Base-by-base conservation (phyloP, 805 yeast species). In the Nakazawaea pomicola region DNA sequence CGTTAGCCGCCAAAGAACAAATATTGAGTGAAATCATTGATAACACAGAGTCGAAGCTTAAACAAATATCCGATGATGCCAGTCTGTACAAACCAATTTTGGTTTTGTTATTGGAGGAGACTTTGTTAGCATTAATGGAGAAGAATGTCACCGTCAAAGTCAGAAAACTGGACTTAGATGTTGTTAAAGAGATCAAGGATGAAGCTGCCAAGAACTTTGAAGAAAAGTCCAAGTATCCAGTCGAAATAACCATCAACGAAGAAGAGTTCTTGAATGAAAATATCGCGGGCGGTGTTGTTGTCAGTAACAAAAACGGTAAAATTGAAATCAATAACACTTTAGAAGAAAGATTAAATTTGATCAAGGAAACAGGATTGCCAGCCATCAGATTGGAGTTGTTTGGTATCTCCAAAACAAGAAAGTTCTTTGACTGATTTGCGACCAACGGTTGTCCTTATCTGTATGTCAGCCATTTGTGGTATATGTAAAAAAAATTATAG, bases 291-390 rank as follows among this genome's bases (percentile, higher is more conserved):
- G 99, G 99, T 58, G 87, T 80, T 29, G 63, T 88, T 35, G 72
- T 87, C 36, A 61, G 74, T 42, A 85, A 84, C 58, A 74, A 75
- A 28, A 61, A 75, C 32, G 95, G 95, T 41, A 87, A 84, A 67
- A 89, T 93, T 51, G 90, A 83, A 53, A 87, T 93, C 43, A 74
- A 86, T 66, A 93, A 93, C 70, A 90, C 99, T 36, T 74, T 93
- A 56, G 96, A 89, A 56, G 97, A 90, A 71, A 86, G 99, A 68
- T 78, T 93, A 57, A 76, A 81, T 55, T 66, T 93, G 47, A 73
- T 93, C 54, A 75, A 84, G 29, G 84, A 85, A 60, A 86, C 80
- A 55, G 84, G 96, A 6, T 76, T 93, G 51, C 99, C 99, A 36
- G 95, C 90, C 41, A 80, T 93, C 49, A 82, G 98, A 68, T 71